These are phyloP conservation scores for Polygonum maritimum DNA, from an alignment of 148 eudicot species.

Conservation along the genomic window DNA sequence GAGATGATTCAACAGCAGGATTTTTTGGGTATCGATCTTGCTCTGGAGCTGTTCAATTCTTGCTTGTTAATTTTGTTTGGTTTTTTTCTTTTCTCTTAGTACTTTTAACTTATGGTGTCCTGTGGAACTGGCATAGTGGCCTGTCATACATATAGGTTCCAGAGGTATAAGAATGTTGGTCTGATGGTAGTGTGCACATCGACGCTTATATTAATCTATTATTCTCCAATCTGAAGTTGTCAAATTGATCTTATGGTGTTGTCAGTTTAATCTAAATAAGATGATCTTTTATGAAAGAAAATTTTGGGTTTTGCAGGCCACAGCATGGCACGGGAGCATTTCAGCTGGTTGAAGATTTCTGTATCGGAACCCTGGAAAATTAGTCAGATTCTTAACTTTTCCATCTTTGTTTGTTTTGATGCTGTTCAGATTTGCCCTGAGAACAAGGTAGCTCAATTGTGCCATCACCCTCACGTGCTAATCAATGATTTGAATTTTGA, in stretches of 20 bases:
- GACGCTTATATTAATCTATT: background rate
- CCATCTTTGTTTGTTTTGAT: background rate
- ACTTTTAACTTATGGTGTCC: background rate
- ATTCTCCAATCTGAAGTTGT: too few species aligned
- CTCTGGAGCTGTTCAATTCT: background rate
- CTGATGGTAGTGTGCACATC: background rate
- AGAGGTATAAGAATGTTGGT: background rate
- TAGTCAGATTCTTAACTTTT: background rate
- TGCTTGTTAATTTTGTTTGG: background rate
- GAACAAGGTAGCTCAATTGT: background rate
- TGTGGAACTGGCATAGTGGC: conserved; percentile 4
- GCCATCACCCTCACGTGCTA: conserved; percentile 3
- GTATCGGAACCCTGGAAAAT: conserved; percentile 62
- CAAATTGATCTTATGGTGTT: too few species aligned
- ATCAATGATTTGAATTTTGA: background rate
- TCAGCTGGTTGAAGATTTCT: conserved; percentile 82
- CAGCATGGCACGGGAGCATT: conserved; percentile 90
- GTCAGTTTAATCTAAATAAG: background rate
- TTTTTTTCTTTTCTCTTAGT: background rate
- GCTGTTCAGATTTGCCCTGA: conserved; percentile 6
- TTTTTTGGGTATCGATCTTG: conserved; percentile 61
- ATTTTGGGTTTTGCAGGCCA: conserved; percentile 40
- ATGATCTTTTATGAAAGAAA: background rate
- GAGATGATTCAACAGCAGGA: conserved; percentile 92
- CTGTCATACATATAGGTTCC: background rate